Conservation (phyloP, 441 rosid genomes). For the Aleurites moluccanus region DNA sequence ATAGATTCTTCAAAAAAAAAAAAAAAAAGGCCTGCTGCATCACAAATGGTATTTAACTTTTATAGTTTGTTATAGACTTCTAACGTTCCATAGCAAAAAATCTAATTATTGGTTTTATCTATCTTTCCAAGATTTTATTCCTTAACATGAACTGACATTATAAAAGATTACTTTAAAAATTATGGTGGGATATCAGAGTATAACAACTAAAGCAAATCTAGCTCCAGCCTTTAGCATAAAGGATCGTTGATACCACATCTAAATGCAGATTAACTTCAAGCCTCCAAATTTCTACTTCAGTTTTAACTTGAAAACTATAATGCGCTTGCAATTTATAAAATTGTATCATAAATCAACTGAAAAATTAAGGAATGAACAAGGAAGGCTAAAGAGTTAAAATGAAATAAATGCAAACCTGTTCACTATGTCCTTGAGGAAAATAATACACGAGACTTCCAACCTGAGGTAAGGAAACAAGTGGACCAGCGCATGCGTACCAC, state of each 20-base stretch:
- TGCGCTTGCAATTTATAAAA: background rate
- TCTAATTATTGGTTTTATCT: background rate
- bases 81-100: background rate
- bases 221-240: background rate
- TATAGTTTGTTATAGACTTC: background rate
- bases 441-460: conserved; percentile 89
- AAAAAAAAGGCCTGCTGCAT: background rate
- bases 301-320: background rate
- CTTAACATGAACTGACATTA: background rate
- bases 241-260: background rate
- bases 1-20: background rate
- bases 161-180: background rate
- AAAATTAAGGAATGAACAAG: background rate
- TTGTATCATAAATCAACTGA: background rate
- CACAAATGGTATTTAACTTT: background rate
- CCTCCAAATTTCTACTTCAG: background rate
- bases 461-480: conserved; percentile 89
- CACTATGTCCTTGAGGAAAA: conserved; percentile 97
- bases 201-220: background rate
- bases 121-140: background rate
- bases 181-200: background rate
- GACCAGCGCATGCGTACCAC: conserved; percentile 99
- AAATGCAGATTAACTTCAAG: background rate
- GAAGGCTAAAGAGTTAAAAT: background rate
- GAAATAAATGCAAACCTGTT: conserved; percentile 63